A percentile compares a stretch with the other conserved stretches of the same genome.
Conservation (phyloP, 148 eudicot genomes). For the Rheum nobile region DNA sequence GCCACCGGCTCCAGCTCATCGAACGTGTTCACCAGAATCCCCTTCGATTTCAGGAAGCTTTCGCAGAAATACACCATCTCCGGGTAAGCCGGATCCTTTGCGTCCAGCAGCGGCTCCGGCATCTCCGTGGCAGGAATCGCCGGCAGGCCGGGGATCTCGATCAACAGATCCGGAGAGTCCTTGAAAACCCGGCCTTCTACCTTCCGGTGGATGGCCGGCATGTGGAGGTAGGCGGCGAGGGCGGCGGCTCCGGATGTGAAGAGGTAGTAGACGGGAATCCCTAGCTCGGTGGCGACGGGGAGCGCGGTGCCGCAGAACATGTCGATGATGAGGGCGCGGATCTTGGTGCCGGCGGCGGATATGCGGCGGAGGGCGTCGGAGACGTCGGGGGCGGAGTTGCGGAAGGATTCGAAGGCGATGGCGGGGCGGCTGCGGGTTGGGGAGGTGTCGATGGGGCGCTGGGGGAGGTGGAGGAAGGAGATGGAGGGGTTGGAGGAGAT, state of each 20-base stretch:
- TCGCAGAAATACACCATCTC: slow-evolving; percentile 6
- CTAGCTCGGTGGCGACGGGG: slow-evolving; percentile 10
- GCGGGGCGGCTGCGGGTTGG: slow-evolving; percentile 10
- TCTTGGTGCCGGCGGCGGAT: slow-evolving; percentile 1
- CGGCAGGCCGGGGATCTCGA: slow-evolving; percentile 29
- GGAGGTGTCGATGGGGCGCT: neutral
- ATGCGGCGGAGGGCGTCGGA: slow-evolving; percentile 18
- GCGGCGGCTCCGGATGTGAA: slow-evolving; percentile 20
- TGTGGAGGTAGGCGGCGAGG: slow-evolving; percentile 20
- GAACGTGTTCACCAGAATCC: slow-evolving; percentile 24
- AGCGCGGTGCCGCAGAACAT: slow-evolving; percentile 28
- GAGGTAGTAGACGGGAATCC: slow-evolving; percentile 28
- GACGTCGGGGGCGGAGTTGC: slow-evolving; percentile 17
- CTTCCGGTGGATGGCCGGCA: slow-evolving; percentile 17
- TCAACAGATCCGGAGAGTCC: slow-evolving; percentile 6
- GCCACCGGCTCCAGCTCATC: slow-evolving; percentile 21
- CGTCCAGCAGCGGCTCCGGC: slow-evolving; percentile 11
- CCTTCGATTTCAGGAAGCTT: slow-evolving; percentile 18
- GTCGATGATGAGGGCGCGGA: slow-evolving; percentile 27
- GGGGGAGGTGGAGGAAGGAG: slow-evolving; percentile 18
- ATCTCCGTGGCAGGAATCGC: slow-evolving; percentile 21
- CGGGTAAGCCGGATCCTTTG: slow-evolving; percentile 13
- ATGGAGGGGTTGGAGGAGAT: slow-evolving; percentile 16
- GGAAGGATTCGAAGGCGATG: slow-evolving; percentile 15
- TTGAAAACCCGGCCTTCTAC: slow-evolving; percentile 8